Evolutionary conservation across 2,329 filamentous ascomycete genomes (phyloP), one percentile per base, ranked within the genome.

Genomic region (Byssoonygena ceratinophila): DNA sequence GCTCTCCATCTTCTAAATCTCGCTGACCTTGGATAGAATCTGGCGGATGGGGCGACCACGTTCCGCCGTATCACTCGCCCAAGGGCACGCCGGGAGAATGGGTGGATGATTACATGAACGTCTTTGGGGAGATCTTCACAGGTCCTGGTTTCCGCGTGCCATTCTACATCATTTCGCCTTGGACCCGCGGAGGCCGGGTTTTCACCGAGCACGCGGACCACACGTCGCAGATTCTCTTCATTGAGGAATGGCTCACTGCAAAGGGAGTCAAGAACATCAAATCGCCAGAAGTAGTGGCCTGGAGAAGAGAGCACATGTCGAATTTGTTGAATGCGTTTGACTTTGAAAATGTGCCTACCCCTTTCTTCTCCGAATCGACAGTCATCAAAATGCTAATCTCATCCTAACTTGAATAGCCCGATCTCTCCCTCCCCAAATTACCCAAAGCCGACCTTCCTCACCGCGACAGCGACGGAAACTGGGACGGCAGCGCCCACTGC

Each of bases 181-280:
- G 74, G 70, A 79, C 76, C 0, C 73, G 76, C 12, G 74, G 74
- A 9, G 74, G 72, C 7, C 71, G 75, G 20, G 75, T 79, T 1
- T 78, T 76, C 55, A 76, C 74, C 0, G 76, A 79, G 59, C 74
- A 75, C 40, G 68, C 72, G 4, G 77, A 79, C 58, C 77, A 79
- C 61, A 77, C 71, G 56, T 79, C 76, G 0, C 76, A 79, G 54
- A 75, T 78, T 25, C 63, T 76, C 39, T 79, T 79, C 57, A 59
- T 79, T 0, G 76, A 79, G 60, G 63, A 74, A 58, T 77, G 74
- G 74, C 63, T 76, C 12, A 63, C 61, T 3, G 68, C 72, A 3
- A 71, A 71, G 27, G 73, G 73, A 7, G 65, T 71, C 55, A 54
- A 59, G 12, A 65, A 68, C 27, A 63, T 74, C 37, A 63, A 60